Conservation (phyloP, 2,329 filamentous ascomycete genomes). For the Xylaria multiplex region DNA sequence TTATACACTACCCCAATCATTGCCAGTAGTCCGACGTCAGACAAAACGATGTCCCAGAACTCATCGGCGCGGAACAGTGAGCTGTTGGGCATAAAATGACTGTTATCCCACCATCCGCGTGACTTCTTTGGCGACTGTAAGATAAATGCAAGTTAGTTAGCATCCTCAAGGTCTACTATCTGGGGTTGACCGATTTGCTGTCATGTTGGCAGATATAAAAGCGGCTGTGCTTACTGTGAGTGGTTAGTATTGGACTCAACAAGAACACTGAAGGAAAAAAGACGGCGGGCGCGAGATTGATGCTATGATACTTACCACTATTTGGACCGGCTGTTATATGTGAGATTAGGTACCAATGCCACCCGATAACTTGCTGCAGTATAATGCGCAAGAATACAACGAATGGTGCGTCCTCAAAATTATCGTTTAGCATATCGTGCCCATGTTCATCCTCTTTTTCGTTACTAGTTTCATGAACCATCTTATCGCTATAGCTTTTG, state of each 20-base stretch:
- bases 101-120: slow-evolving; percentile 56
- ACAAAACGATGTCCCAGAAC: slow-evolving; percentile 64
- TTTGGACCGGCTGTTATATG: slow-evolving; percentile 54
- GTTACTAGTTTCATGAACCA: not conserved
- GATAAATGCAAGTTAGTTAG: slow-evolving; percentile 45
- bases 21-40: slow-evolving; percentile 69
- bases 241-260: not conserved
- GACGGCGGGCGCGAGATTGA: not conserved
- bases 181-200: too few relatives aligned
- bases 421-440: slow-evolving; percentile 10
- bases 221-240: not conserved
- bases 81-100: slow-evolving; percentile 71
- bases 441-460: slow-evolving; percentile 8
- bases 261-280: not conserved
- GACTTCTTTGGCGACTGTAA: slow-evolving; percentile 55
- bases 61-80: slow-evolving; percentile 69
- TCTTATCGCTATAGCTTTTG: not conserved
- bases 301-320: slow-evolving; percentile 68
- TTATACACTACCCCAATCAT: slow-evolving; percentile 62
- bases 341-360: slow-evolving; percentile 30
- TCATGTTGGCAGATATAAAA: too few relatives aligned
- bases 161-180: slow-evolving; percentile 50
- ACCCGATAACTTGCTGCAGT: slow-evolving; percentile 29
- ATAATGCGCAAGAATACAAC: slow-evolving; percentile 31
- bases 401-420: slow-evolving; percentile 26